Percentiles rank a stretch among this genome's conserved stretches.
phyloP scores from a whole-genome alignment of 2,329 filamentous ascomycete genomes.

The Nemania sp. region DNA sequence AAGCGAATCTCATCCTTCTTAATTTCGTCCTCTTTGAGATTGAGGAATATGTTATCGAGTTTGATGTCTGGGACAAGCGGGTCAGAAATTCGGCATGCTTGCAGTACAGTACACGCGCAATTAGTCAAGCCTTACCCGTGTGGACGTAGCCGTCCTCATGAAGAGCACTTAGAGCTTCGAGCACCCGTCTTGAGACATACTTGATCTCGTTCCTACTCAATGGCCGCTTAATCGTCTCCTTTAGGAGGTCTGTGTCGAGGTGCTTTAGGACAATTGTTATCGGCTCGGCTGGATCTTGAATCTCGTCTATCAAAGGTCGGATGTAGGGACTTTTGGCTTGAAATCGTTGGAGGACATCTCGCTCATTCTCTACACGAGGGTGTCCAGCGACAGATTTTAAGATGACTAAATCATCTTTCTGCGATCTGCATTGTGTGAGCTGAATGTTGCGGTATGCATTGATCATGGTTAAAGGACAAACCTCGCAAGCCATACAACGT shows the following conservation, averaged over 20 bases:
- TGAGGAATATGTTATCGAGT: constrained; percentile 36
- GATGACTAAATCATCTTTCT: background rate
- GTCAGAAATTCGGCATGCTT: background rate
- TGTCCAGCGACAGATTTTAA: constrained; percentile 1
- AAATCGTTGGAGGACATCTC: background rate
- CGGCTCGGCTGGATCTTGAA: constrained; percentile 3
- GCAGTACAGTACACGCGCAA: background rate
- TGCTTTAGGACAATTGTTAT: constrained; percentile 30
- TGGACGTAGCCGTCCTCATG: constrained; percentile 36
- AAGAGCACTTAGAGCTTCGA: constrained; percentile 32
- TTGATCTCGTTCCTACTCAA: constrained; percentile 35
- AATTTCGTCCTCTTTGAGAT: constrained; percentile 11
- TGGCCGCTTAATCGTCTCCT: constrained; percentile 23
- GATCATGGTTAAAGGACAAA: background rate
- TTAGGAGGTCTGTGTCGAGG: constrained; percentile 34
- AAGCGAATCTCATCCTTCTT: background rate
- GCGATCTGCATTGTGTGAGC: background rate
- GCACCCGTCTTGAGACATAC: constrained; percentile 30
- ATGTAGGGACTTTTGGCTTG: background rate
- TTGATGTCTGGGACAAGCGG: constrained; percentile 32
- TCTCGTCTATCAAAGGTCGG: background rate
- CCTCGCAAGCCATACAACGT: constrained; percentile 4
- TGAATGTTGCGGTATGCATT: background rate
- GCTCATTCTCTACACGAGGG: background rate
- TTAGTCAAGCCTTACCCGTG: constrained; percentile 27